Conservation (phyloP, 2,329 filamentous ascomycete genomes). For the Ophiostoma sp. region DNA sequence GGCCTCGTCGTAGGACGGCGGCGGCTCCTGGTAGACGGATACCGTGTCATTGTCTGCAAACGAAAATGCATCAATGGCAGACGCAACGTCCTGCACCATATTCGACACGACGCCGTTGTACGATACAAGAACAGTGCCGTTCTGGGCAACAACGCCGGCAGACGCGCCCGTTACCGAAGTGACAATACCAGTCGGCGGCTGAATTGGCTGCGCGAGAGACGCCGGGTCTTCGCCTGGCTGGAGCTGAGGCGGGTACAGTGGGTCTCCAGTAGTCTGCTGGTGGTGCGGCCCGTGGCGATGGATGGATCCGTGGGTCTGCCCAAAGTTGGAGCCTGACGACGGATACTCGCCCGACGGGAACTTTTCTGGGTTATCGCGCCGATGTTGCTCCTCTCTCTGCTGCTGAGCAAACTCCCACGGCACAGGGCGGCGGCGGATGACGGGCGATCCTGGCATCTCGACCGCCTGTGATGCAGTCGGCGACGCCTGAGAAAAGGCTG, state of each 20-base stretch:
- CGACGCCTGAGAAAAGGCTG: neutral
- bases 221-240: slow-evolving; percentile 31
- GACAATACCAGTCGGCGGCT: neutral
- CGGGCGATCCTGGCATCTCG: slow-evolving; percentile 16
- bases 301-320: slow-evolving; percentile 3
- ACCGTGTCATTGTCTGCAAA: slow-evolving; percentile 19
- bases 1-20: slow-evolving; percentile 90
- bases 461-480: neutral
- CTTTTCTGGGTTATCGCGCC: slow-evolving; percentile 18
- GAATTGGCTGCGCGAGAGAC: neutral
- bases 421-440: slow-evolving; percentile 22
- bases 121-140: slow-evolving; percentile 20
- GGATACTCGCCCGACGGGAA: slow-evolving; percentile 15
- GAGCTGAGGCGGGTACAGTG: slow-evolving; percentile 56
- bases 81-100: slow-evolving; percentile 21
- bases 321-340: neutral
- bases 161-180: neutral
- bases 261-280: slow-evolving; percentile 39
- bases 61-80: slow-evolving; percentile 23
- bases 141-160: slow-evolving; percentile 15
- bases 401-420: slow-evolving; percentile 17
- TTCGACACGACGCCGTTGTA: slow-evolving; percentile 21
- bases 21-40: slow-evolving; percentile 63
- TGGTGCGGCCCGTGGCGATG: slow-evolving; percentile 24
- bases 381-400: slow-evolving; percentile 20